A percentile compares a stretch with the other conserved stretches of the same genome.
Evolutionary conservation across 805 yeast species (phyloP).

Genomic region (Brettanomyces anomalus): DNA sequence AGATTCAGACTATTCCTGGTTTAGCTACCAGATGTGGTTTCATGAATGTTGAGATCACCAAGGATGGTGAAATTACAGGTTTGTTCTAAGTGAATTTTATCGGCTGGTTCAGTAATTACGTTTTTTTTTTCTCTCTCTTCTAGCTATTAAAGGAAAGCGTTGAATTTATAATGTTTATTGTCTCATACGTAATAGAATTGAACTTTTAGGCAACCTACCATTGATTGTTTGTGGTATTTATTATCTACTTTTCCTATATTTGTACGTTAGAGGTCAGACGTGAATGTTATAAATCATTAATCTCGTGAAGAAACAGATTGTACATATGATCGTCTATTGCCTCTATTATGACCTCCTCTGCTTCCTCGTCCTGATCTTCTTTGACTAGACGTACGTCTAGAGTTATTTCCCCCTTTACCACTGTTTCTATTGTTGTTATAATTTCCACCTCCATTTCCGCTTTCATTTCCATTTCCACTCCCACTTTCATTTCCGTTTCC

Average conservation of each 20-base stretch:
- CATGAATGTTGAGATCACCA: slow-evolving; percentile 92
- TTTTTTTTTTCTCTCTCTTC: no score
- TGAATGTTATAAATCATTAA: no score
- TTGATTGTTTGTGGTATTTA: no score
- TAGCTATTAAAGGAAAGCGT: no score
- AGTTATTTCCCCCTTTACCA: neutral
- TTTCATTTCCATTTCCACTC: neutral
- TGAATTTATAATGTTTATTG: no score
- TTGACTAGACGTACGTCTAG: neutral
- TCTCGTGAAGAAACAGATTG: neutral
- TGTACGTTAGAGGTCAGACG: no score
- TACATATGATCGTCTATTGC: neutral
- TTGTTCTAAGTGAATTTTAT: slow-evolving; percentile 42
- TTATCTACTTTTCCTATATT: no score
- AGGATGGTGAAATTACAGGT: slow-evolving; percentile 88
- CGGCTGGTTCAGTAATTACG: no score
- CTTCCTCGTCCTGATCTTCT: neutral
- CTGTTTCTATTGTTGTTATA: neutral
- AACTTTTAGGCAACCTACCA: no score
- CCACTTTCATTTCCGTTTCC: neutral
- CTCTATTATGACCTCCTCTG: neutral
- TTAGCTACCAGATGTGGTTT: slow-evolving; percentile 93
- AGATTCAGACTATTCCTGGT: slow-evolving; percentile 96
- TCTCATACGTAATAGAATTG: no score
- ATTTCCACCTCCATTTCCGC: neutral